These are phyloP conservation scores for Bacidia rubella DNA, from an alignment of 495 filamentous ascomycete species.

Conservation along the genomic window DNA sequence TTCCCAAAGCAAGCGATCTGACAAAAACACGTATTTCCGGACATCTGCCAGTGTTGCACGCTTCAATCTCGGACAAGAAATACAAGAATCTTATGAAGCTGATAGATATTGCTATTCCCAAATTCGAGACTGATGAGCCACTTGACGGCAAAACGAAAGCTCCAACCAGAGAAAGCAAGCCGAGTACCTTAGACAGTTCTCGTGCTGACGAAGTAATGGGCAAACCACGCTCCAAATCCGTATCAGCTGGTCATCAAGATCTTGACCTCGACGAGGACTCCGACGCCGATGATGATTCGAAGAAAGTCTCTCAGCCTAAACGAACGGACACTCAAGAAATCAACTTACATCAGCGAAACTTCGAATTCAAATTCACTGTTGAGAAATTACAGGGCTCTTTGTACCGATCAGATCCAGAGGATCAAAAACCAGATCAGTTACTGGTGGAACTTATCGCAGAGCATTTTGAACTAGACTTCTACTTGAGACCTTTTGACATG, in stretches of 20 bases:
- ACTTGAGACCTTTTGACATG: conserved; percentile 81
- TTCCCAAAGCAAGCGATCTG: conserved; percentile 87
- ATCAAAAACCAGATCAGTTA: conserved; percentile 60
- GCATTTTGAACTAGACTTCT: conserved; percentile 73
- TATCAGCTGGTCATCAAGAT: conserved; percentile 55
- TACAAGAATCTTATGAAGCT: conserved; percentile 94
- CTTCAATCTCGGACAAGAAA: conserved; percentile 81
- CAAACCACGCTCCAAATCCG: conserved; percentile 43
- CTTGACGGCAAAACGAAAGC: conserved; percentile 14
- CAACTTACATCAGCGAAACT: conserved; percentile 71
- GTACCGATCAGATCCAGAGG: conserved; percentile 72
- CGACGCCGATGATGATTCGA: conserved; percentile 41
- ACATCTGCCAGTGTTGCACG: conserved; percentile 83
- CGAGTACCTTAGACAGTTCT: conserved; percentile 15
- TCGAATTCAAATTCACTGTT: conserved; percentile 92
- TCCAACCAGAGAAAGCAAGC: conserved; percentile 17
- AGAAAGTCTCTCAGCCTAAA: conserved; percentile 49
- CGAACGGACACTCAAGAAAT: conserved; percentile 44
- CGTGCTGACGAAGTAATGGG: conserved; percentile 27
- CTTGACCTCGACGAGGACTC: conserved; percentile 69
- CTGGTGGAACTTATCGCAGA: conserved; percentile 87
- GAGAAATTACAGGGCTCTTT: conserved; percentile 85
- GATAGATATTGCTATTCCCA: conserved; percentile 88
- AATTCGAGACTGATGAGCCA: conserved; percentile 46
- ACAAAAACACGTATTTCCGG: conserved; percentile 84